phyloP scores from a whole-genome alignment of 257 asterid species.

The Ocimum tenuiflorum region DNA sequence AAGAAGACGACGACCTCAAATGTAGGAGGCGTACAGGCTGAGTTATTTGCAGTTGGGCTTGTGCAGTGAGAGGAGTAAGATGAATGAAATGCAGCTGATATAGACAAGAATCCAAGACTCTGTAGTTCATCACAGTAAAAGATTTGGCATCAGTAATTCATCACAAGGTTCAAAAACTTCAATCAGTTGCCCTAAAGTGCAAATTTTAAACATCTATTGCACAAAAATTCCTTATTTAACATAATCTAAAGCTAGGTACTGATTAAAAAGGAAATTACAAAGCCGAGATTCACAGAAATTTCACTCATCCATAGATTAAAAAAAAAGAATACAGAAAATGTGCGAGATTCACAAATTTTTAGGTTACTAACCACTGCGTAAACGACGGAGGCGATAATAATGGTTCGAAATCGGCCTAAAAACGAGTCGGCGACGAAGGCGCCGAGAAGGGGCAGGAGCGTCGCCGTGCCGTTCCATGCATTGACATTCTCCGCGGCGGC shows the following conservation, averaged over 20 bases:
- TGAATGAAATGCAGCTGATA: conserved; percentile 33
- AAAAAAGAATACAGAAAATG: neutral
- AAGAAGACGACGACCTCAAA: conserved; percentile 32
- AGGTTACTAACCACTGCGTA: conserved; percentile 32
- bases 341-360: neutral
- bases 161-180: neutral
- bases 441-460: conserved; percentile 33
- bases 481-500: conserved; percentile 38
- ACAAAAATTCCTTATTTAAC: neutral
- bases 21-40: conserved; percentile 32
- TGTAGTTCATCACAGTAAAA: conserved; percentile 12
- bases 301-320: too few species aligned
- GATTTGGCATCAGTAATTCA: neutral
- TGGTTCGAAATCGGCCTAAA: conserved; percentile 35
- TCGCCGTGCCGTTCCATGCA: conserved; percentile 30
- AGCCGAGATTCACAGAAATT: too few species aligned
- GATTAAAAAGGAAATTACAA: neutral
- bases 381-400: conserved; percentile 23
- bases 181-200: too few species aligned
- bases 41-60: neutral
- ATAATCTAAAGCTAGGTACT: neutral
- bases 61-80: conserved; percentile 21
- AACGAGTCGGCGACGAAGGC: conserved; percentile 38
- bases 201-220: neutral
- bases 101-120: conserved; percentile 37